These are phyloP conservation scores for Nicotiana otophora DNA, from an alignment of 257 asterid genomes.

Conservation along the genomic window DNA sequence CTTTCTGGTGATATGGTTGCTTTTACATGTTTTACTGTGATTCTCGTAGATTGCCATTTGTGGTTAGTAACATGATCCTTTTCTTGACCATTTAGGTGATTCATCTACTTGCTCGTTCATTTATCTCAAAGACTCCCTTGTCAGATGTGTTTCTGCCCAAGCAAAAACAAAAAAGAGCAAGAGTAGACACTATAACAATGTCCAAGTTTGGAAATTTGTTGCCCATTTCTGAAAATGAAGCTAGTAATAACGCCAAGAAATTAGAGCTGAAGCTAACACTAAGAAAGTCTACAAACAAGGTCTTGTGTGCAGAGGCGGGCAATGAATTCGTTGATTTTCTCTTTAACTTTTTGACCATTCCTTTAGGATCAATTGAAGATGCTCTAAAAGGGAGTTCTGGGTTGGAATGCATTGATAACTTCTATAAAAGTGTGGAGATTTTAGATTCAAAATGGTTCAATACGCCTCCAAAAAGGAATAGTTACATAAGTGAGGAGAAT, in stretches of 20 bases:
- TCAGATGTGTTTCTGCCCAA: slow-evolving; percentile 3
- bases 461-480: background rate
- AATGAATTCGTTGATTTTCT: slow-evolving; percentile 9
- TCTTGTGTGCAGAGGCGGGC: background rate
- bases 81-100: background rate
- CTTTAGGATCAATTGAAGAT: slow-evolving; percentile 6
- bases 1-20: background rate
- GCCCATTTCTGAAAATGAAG: background rate
- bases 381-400: background rate
- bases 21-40: background rate
- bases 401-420: slow-evolving; percentile 12
- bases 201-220: background rate
- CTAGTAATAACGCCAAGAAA: background rate
- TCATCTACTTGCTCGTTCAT: background rate
- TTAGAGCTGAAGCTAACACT: background rate
- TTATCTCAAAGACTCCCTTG: background rate
- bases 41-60: background rate
- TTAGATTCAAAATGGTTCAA: background rate
- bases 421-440: background rate
- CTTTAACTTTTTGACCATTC: slow-evolving; percentile 11
- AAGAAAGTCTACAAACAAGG: background rate
- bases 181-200: background rate
- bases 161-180: background rate
- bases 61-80: background rate
- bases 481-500: background rate